Evolutionary conservation across 768 basidiomycete species (phyloP), one percentile per base, ranked within the genome.

Genomic region (Xerocomellus amylosporus): DNA sequence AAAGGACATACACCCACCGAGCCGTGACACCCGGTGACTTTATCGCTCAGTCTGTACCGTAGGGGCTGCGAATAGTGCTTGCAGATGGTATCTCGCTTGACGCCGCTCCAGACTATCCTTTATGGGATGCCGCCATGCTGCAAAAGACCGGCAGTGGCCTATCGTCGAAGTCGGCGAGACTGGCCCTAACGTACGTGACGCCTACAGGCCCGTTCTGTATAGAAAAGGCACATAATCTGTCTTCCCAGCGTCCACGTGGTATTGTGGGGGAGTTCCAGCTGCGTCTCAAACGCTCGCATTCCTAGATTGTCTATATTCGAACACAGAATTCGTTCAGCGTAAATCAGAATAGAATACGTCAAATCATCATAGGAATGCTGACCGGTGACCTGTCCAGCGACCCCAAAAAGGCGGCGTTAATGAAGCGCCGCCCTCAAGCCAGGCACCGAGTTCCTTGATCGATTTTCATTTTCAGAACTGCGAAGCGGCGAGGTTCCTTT

Each of bases 391-490:
- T 49, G 47, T 44, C 44, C 46, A 51, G 33, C 33, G 15, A 34
- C 43, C 53, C 38, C 49, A 17, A 53, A 55, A 50, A 30, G 50
- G 56, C 53, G 55, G 58, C 24, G 49, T 47, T 38, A 47, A 54
- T 53, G 55, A 54, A 55, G 40, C 48, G 36, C 62, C 64, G 49
- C 33, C n/a, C 59, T 54, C 51, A 44, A 47, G 26, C 53, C 58
- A 68, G 63, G 66, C 63, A 66, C 66, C 48, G 49, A 8, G 58
- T 66, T 66, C 65, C 65, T 55, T 66, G 51, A 63, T 65, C 50
- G 64, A 68, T 66, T 53, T 68, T 56, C 66, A 68, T 66, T 53
- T 68, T 56, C 66, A 56, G 63, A 58, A 57, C 31, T 8, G 36
- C 10, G 14, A 26, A 54, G 31, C n/a, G 55, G 38, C 36, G 31